These are phyloP conservation scores for Neonothopanus nambi DNA, from an alignment of 1,284 basidiomycete species.

Conservation along the genomic window DNA sequence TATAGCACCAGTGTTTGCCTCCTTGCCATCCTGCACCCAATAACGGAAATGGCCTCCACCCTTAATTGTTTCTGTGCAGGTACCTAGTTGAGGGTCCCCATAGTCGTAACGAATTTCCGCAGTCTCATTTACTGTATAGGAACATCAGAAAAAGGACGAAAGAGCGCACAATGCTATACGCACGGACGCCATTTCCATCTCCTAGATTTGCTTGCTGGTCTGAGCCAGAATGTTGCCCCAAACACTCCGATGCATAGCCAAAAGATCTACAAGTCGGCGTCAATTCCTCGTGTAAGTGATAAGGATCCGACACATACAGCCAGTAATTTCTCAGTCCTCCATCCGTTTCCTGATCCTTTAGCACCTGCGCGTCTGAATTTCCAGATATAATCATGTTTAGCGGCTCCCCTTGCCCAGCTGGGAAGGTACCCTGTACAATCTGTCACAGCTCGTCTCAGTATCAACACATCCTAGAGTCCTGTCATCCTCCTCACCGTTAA, in stretches of 20 bases:
- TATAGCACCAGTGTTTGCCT: constrained; percentile 70
- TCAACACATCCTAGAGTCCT: not conserved
- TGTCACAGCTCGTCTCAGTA: constrained; percentile 19
- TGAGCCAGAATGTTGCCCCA: constrained; percentile 77
- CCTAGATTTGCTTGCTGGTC: constrained; percentile 81
- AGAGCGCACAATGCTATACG: constrained; percentile 24
- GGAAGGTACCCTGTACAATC: constrained; percentile 61
- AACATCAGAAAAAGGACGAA: not conserved
- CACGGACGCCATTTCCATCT: constrained; percentile 75
- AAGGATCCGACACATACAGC: constrained; percentile 32
- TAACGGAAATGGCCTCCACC: constrained; percentile 93
- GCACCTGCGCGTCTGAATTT: constrained; percentile 72
- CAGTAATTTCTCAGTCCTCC: constrained; percentile 84
- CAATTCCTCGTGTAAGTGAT: not conserved
- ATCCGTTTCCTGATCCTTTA: constrained; percentile 58
- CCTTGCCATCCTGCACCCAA: constrained; percentile 77
- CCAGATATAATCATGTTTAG: constrained; percentile 87
- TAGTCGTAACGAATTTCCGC: constrained; percentile 82
- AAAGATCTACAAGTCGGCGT: constrained; percentile 35
- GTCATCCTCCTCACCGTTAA: constrained; percentile 39
- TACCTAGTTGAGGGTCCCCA: constrained; percentile 72
- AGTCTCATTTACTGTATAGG: constrained; percentile 67
- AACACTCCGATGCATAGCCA: constrained; percentile 76
- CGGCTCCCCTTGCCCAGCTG: constrained; percentile 83
- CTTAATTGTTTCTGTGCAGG: constrained; percentile 82